Evolutionary conservation across 2,329 filamentous ascomycete species (phyloP), one percentile per base, ranked within the genome.

Genomic region (Aspergillus texensis): DNA sequence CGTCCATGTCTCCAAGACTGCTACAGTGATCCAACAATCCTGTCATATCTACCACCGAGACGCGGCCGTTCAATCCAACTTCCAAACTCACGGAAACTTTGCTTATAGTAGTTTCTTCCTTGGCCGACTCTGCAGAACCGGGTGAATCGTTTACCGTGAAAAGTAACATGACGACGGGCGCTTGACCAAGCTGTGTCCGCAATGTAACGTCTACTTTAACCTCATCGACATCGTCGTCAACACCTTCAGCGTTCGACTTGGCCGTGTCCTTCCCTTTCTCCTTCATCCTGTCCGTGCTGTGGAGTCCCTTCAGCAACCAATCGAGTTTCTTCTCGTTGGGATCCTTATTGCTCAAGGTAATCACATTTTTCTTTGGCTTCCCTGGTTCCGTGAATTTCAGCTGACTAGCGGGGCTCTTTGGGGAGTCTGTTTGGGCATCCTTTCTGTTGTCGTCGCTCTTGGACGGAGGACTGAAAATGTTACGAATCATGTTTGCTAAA

Each of bases 311-410:
- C 28, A 81, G 80, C 21, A 94, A 82, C 14, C 81, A 82, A 24
- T 83, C 79, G 62, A 88, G 85, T 72, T 91, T 89, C 0, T 81
- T 80, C 19, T 78, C 72, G 24, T 74, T 75, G 4, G 74, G 71
- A 45, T 79, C 74, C 30, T 76, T 71, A 59, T 85, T 79, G 67
- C 85, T 80, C 43, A 78, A 58, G 1, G 70, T 65, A 19, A 70
- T 71, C 28, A 71, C 68, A 55, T 70, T 61, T 16, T 64, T 65
- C 10, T 61, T 62, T n/a, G 66, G 59, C 24, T 66, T 60, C 19
- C 62, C 62, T 46, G 67, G 53, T 16, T 62, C 39, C 16, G 2
- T 48, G 36, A 58, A 46, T 60, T 57, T 43, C 24, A 48, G 45
- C 43, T 54, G 63, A 11, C 57, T 61, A 6, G 24, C 56, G 8